Percentiles rank a stretch among this genome's conserved stretches.
phyloP scores from a whole-genome alignment of 2,329 filamentous ascomycete species.

The Fusarium gaditjirri region DNA sequence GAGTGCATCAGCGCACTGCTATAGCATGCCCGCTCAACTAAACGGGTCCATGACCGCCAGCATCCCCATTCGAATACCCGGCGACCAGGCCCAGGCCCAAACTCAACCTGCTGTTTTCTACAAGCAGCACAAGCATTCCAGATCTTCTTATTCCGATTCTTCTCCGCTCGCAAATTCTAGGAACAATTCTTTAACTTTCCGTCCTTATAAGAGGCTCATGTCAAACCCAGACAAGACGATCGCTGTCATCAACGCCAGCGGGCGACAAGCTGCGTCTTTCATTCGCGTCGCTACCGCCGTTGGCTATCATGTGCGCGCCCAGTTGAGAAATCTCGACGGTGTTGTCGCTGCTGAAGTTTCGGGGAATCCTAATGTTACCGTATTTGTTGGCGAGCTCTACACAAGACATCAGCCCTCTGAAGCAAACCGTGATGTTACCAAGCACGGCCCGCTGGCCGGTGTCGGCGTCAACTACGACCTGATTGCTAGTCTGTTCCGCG shows the following conservation, averaged over 20 bases:
- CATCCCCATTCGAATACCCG: slow-evolving; percentile 52
- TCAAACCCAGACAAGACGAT: slow-evolving; percentile 78
- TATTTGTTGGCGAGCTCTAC: slow-evolving; percentile 73
- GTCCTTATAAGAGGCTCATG: slow-evolving; percentile 68
- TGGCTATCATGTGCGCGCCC: slow-evolving; percentile 91
- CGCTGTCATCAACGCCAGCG: slow-evolving; percentile 94
- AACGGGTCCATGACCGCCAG: slow-evolving; percentile 52
- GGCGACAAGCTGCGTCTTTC: slow-evolving; percentile 93
- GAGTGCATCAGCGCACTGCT: slow-evolving; percentile 36
- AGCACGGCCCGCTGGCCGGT: slow-evolving; percentile 70
- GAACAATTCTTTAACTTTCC: slow-evolving; percentile 71
- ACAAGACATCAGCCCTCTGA: slow-evolving; percentile 63
- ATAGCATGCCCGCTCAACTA: slow-evolving; percentile 55
- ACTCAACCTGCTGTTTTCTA: slow-evolving; percentile 44
- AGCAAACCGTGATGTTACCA: slow-evolving; percentile 71
- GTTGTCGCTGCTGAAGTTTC: slow-evolving; percentile 89
- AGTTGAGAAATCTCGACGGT: slow-evolving; percentile 87
- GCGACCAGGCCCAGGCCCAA: slow-evolving; percentile 46
- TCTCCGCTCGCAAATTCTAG: slow-evolving; percentile 64
- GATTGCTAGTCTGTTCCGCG: slow-evolving; percentile 82
- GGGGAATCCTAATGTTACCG: slow-evolving; percentile 78
- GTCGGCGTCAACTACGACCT: slow-evolving; percentile 77
- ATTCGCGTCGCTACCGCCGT: slow-evolving; percentile 94
- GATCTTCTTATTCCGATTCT: slow-evolving; percentile 70
- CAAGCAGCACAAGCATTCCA: slow-evolving; percentile 68